A percentile compares a stretch with the other conserved stretches of the same genome.
These are phyloP conservation scores for Ogataea degrootiae DNA, from an alignment of 805 yeast genomes.

Conservation along the genomic window DNA sequence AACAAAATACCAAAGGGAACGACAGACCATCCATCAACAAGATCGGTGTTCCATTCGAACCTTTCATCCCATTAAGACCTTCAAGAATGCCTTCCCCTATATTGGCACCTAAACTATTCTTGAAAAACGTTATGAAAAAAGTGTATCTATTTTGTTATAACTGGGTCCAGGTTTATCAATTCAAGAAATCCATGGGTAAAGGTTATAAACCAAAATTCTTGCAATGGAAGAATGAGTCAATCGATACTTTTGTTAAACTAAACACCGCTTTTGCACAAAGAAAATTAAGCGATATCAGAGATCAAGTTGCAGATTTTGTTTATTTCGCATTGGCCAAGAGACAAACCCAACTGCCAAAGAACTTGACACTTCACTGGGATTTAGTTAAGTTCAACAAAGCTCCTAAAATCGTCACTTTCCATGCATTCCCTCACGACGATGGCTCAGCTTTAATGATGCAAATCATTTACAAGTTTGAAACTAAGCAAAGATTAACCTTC, in stretches of 20 bases:
- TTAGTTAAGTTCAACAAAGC: conserved; percentile 60
- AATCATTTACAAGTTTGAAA: conserved; percentile 57
- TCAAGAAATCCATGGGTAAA: conserved; percentile 30
- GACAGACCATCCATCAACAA: conserved; percentile 29
- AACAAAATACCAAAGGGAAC: conserved; percentile 9
- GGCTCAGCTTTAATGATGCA: conserved; percentile 38
- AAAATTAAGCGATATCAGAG: conserved; percentile 42
- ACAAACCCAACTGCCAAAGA: conserved; percentile 50
- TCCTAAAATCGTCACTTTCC: conserved; percentile 71
- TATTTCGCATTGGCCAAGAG: conserved; percentile 52
- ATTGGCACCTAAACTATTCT: conserved; percentile 35
- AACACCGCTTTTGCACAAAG: conserved; percentile 73
- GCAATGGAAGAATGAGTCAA: conserved; percentile 82
- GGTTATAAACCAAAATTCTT: conserved; percentile 57
- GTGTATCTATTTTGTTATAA: conserved; percentile 65
- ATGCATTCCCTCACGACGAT: conserved; percentile 42
- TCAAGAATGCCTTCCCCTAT: conserved; percentile 38
- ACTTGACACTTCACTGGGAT: conserved; percentile 68
- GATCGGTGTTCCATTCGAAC: conserved; percentile 33
- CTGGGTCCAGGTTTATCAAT: conserved; percentile 48
- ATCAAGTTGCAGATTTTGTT: conserved; percentile 56
- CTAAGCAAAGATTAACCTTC: conserved; percentile 53
- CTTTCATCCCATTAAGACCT: conserved; percentile 48
- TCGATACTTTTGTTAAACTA: conserved; percentile 70
- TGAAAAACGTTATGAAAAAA: conserved; percentile 52